Evolutionary conservation across 768 basidiomycete species (phyloP), one percentile per base, ranked within the genome.

Genomic region (Lepiota brunneoincarnata): DNA sequence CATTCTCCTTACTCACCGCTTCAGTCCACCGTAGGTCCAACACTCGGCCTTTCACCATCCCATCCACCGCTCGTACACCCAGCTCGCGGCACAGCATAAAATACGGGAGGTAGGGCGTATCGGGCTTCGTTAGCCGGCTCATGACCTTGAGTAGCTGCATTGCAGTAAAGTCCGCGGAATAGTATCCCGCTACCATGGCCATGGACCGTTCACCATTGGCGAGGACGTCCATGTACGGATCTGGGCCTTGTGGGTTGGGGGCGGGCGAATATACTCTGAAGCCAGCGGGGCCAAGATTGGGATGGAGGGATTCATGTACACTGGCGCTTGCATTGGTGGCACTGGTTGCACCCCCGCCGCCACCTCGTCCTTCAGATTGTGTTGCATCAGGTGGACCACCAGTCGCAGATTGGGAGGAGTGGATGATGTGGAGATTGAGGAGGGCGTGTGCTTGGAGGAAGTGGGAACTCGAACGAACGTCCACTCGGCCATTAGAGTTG

Each of bases 381-480:
- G 54, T 67, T 69, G 47, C 69, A 61, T 54, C 50, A 18, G 54
- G 54, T 9, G 61, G 61, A 21, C 65, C 64, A 45, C 64, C 60
- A 2, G 70, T 67, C 0, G 78, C 64, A 0, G 82, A 69, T 63
- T 91, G 87, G 1, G 86, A 86, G 2, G 89, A 86, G 61, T 93
- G 90, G 49, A 93, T 89, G 66, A 93, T 87, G 65, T 93, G 91
- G 12, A 93, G 79, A 59, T 93, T 93, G 51, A 93, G 79, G 1
- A 91, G 73, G 0, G 89, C 78, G 55, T 93, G 88, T 0, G 91
- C 91, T 71, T 93, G 91, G 20, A 93, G 79, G 72, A 91, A 93
- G 63, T 89, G 87, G 0, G 89, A 89, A 54, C 85, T 84, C 61
- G 53, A 54, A 1, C 44, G 53, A 17, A 54, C 17, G 20, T 53